These are phyloP conservation scores for Eucommia ulmoides DNA, from an alignment of 257 asterid genomes.

Conservation along the genomic window DNA sequence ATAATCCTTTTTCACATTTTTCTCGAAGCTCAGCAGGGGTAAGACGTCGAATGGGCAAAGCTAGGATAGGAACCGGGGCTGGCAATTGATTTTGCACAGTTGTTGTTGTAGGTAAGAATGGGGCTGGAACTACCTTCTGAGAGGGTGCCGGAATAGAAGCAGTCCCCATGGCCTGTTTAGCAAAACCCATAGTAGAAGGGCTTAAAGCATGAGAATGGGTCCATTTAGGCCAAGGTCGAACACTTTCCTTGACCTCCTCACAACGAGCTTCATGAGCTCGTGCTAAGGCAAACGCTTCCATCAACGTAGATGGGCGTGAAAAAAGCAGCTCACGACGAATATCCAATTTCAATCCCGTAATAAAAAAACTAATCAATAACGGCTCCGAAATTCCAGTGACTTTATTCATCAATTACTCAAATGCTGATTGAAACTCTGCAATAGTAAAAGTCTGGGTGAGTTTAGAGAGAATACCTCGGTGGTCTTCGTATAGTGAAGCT, in stretches of 20 bases:
- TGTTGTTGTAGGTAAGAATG: neutral
- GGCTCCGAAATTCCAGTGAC: neutral
- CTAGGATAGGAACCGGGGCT: neutral
- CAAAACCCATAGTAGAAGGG: neutral
- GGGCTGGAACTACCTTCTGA: neutral
- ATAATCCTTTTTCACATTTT: neutral
- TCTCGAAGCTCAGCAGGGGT: neutral
- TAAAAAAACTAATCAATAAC: neutral
- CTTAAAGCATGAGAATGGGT: neutral
- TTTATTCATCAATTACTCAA: neutral
- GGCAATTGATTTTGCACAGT: neutral
- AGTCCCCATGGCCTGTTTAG: no score
- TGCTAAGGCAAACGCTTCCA: neutral
- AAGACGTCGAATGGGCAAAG: neutral
- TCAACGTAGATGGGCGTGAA: neutral
- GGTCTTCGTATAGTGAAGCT: neutral
- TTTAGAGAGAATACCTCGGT: neutral
- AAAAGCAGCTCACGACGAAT: neutral
- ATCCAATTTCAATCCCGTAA: neutral
- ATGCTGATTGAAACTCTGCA: neutral
- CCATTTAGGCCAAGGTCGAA: neutral
- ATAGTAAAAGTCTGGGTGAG: neutral
- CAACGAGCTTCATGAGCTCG: conserved; percentile 1
- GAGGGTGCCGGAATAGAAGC: neutral
- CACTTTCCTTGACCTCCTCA: neutral